These are phyloP conservation scores for Capronia americana DNA, from an alignment of 2,329 filamentous ascomycete genomes.

Conservation along the genomic window DNA sequence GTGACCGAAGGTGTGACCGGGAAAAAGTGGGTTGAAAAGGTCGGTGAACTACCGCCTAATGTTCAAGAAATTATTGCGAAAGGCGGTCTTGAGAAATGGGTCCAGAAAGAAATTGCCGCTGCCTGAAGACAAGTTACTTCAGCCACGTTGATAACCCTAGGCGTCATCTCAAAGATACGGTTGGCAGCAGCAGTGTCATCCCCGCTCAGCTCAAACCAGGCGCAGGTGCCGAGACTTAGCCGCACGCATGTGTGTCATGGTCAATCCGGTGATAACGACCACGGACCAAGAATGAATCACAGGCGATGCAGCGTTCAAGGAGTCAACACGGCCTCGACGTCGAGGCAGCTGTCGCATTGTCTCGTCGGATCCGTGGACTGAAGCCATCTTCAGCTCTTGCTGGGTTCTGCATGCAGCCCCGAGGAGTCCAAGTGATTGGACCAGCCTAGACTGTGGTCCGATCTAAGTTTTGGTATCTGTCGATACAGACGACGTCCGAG, in stretches of 20 bases:
- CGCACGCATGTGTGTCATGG: background rate
- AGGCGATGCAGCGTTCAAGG: background rate
- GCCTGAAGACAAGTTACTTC: background rate
- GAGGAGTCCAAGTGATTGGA: no score
- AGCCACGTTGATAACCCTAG: background rate
- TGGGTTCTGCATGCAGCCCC: no score
- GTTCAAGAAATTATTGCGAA: constrained; percentile 83
- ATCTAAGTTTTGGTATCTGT: no score
- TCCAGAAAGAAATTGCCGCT: constrained; percentile 70
- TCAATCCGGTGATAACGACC: background rate
- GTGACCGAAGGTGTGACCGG: constrained; percentile 74
- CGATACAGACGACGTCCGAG: no score
- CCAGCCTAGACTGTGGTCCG: no score
- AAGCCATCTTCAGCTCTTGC: background rate
- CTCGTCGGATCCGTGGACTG: background rate
- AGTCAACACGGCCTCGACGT: background rate
- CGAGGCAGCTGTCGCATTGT: background rate
- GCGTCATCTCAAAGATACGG: background rate
- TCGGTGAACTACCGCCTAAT: constrained; percentile 82
- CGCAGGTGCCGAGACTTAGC: background rate
- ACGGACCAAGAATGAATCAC: background rate
- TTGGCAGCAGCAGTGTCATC: background rate
- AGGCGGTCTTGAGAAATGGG: constrained; percentile 83
- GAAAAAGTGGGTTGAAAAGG: constrained; percentile 75
- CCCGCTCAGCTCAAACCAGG: background rate